Conservation (phyloP, 208 protist species). For the Leishmania turanica region DNA sequence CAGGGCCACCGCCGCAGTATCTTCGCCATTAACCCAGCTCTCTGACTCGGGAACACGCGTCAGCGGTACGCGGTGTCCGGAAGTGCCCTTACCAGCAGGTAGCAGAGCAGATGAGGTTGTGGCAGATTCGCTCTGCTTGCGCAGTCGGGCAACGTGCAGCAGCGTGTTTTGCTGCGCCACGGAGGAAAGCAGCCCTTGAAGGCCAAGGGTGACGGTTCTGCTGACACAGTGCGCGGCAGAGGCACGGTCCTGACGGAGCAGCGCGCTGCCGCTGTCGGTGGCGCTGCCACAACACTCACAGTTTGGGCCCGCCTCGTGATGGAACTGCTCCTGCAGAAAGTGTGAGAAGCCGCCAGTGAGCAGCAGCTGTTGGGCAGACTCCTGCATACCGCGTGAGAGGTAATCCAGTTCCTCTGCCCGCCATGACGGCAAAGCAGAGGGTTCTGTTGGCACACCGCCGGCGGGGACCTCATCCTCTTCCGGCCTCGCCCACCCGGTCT, state of each 20-base stretch:
- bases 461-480: constrained; percentile 10
- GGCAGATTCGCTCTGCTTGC: not conserved
- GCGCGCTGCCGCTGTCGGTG: not conserved
- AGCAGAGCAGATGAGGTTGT: not conserved
- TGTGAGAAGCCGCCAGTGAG: constrained; percentile 29
- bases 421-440: constrained; percentile 14
- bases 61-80: constrained; percentile 25
- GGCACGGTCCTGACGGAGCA: not conserved
- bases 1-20: not conserved
- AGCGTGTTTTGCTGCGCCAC: constrained; percentile 13
- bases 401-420: constrained; percentile 13
- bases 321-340: constrained; percentile 55
- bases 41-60: constrained; percentile 30
- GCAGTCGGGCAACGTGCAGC: constrained; percentile 4
- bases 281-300: not conserved
- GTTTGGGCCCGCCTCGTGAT: constrained; percentile 26
- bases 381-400: constrained; percentile 37
- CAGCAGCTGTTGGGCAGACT: constrained; percentile 38
- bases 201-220: constrained; percentile 1
- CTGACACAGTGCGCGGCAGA: constrained; percentile 4
- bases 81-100: not conserved
- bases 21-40: constrained; percentile 10
- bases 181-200: constrained; percentile 12
- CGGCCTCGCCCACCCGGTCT: constrained; percentile 11
- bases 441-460: not conserved